Base-by-base conservation (phyloP, 192 early-diverging fungal species). In the Umbelopsis sp. region DNA sequence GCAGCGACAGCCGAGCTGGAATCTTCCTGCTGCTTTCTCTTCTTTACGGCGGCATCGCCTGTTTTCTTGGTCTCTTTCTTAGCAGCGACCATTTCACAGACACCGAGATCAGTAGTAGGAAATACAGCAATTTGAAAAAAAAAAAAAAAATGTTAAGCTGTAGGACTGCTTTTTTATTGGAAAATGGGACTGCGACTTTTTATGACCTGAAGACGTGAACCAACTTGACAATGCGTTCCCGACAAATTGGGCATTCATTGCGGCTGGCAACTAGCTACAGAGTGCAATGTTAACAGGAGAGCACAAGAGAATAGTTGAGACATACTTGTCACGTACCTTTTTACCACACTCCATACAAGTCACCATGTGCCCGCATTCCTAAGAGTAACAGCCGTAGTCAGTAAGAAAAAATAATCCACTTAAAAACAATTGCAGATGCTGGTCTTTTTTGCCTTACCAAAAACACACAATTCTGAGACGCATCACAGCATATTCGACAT, bases 401-500 rank as follows among this genome's bases (percentile, higher is more conserved):
- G 13, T 49, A 16, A 16, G 9, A 49, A 49, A 6, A 7, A 15
- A 27, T 13, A 4, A 30, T 3, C 27, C 27, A 30, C 1, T 3
- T 30, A 30, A 2, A 3, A 30, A 3, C 27, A 30, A 30, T 3
- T 30, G 27, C 3, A 30, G n/a, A 30, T 30, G 13, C 9, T 55
- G 7, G 4, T 27, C 13, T 7, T 27, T 55, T 13, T 10, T 49
- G 15, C 21, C 52, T 55, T 10, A 55, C 52, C 49, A 94, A 77
- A 75, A 94, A 90, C 6, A 94, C 92, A 77, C 90, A 90, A 82
- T 95, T 95, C 64, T 91, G 83, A 20, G 83, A 80, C 13, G 85
- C 85, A 74, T 94, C 92, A 78, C 87, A 93, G 72, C 94, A 95
- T 30, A 95, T 91, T 73, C 89, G 89, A 82, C 93, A 95, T 35